Evolutionary conservation across 169 alveolate species (phyloP).

Genomic region (Plasmodium vinckei): DNA sequence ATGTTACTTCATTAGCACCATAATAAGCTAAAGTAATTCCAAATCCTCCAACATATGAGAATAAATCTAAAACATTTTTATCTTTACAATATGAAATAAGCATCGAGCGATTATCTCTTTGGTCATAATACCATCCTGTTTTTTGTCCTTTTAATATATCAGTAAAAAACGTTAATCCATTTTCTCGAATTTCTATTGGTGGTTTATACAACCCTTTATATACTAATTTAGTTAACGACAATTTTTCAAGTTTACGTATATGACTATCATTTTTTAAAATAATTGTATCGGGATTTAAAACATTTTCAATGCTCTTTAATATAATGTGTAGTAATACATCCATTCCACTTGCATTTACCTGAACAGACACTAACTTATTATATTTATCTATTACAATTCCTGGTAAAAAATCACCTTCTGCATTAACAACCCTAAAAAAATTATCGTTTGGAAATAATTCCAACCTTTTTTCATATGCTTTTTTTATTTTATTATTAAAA

Average conservation of each 20-base stretch:
- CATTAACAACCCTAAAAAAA: constrained; percentile 78
- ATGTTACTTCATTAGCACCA: constrained; percentile 79
- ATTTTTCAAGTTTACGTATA: constrained; percentile 71
- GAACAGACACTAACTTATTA: constrained; percentile 44
- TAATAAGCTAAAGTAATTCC: constrained; percentile 79
- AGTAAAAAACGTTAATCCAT: constrained; percentile 78
- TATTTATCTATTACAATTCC: constrained; percentile 79
- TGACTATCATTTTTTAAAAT: constrained; percentile 71
- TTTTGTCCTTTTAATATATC: constrained; percentile 78
- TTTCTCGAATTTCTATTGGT: constrained; percentile 77
- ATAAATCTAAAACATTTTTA: constrained; percentile 76
- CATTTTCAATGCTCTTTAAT: constrained; percentile 58
- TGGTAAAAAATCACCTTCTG: constrained; percentile 79
- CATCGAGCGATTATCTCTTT: constrained; percentile 75
- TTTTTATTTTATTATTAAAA: constrained; percentile 59
- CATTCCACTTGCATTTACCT: constrained; percentile 78
- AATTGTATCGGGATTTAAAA: constrained; percentile 52
- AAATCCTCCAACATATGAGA: constrained; percentile 77
- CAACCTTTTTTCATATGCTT: constrained; percentile 68
- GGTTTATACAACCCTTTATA: constrained; percentile 63
- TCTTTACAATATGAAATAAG: constrained; percentile 69
- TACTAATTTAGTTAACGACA: constrained; percentile 63
- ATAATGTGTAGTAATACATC: constrained; percentile 59
- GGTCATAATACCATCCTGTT: constrained; percentile 81
- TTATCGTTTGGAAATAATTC: constrained; percentile 53